Evolutionary conservation across 306 rosid genomes (phyloP), one percentile per base, ranked within the genome.

Genomic region (Vigna angularis): DNA sequence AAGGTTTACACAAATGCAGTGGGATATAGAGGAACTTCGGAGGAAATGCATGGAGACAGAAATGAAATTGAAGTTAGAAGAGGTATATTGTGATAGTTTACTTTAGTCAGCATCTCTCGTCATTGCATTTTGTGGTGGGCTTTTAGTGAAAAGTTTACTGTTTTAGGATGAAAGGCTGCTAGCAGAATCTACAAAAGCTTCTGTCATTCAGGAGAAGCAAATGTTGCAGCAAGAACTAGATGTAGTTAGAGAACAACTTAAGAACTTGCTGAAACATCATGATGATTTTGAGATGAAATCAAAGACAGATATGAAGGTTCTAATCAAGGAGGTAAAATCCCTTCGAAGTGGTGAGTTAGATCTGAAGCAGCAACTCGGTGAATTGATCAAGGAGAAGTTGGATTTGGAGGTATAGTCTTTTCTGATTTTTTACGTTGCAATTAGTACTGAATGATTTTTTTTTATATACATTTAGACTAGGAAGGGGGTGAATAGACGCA

Each of bases 301-400:
- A 77, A 95, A 95, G 91, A 81, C 91, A 71, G 98, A 95, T 76
- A 76, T 86, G 22, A 91, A 92, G 87, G 64, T 95, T 85, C 90
- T 95, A 67, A 79, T 89, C 56, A 88, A 92, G 84, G 99, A 95
- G 85, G 95, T 93, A 80, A 95, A 91, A 84, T 86, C 92, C 74
- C 98, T 95, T 69, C 85, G 96, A 83, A 89, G 58, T 79, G 85
- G 97, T 73, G 93, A 92, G 79, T 77, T 73, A 79, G 93, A 95
- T 72, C 72, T 95, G 89, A 95, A 91, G 86, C 92, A 86, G 78
- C 97, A 95, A 72, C 91, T 90, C 62, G 69, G 93, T 9, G 88
- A 85, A 70, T 57, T 91, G 84, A 85, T 81, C 86, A 88, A 91
- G 84, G 98, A 92, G 84, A 95, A 89, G 70, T 36, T 91, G 77